These are phyloP conservation scores for Chrysoporthe austroafricana DNA, from an alignment of 2,329 filamentous ascomycete species.

Conservation along the genomic window DNA sequence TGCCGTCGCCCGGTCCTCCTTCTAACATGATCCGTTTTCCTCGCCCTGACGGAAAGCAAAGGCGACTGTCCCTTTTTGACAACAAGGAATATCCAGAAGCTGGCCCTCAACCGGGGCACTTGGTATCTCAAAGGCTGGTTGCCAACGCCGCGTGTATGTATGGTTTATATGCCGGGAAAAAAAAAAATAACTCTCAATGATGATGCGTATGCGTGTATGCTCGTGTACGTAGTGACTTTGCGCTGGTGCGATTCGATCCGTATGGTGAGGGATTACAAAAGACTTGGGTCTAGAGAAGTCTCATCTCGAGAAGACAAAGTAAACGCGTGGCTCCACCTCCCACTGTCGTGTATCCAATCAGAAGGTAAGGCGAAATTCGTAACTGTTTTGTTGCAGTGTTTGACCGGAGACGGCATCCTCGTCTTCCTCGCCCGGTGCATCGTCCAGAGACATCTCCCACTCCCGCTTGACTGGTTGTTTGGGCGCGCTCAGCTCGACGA, in stretches of 20 bases:
- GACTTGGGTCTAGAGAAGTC: slow-evolving; percentile 6
- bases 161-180: slow-evolving; percentile 1
- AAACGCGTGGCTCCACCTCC: neutral
- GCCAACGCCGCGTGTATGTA: slow-evolving; percentile 30
- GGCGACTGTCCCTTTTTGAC: slow-evolving; percentile 7
- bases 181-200: slow-evolving; percentile 23
- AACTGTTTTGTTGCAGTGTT: slow-evolving; percentile 39
- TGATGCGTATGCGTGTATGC: slow-evolving; percentile 24
- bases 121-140: slow-evolving; percentile 35
- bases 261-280: slow-evolving; percentile 23
- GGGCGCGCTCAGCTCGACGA: slow-evolving; percentile 48
- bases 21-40: neutral
- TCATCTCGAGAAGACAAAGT: slow-evolving; percentile 15
- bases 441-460: slow-evolving; percentile 66
- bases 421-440: slow-evolving; percentile 38
- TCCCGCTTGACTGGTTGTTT: slow-evolving; percentile 54
- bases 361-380: slow-evolving; percentile 53
- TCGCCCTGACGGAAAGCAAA: slow-evolving; percentile 7
- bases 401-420: slow-evolving; percentile 39
- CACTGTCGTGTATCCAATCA: slow-evolving; percentile 37
- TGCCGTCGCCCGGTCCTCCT: neutral
- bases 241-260: slow-evolving; percentile 2
- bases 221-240: slow-evolving; percentile 19
- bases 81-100: slow-evolving; percentile 24
- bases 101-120: slow-evolving; percentile 28